Conservation (phyloP, 768 basidiomycete genomes). For the Dioszegia hungarica region DNA sequence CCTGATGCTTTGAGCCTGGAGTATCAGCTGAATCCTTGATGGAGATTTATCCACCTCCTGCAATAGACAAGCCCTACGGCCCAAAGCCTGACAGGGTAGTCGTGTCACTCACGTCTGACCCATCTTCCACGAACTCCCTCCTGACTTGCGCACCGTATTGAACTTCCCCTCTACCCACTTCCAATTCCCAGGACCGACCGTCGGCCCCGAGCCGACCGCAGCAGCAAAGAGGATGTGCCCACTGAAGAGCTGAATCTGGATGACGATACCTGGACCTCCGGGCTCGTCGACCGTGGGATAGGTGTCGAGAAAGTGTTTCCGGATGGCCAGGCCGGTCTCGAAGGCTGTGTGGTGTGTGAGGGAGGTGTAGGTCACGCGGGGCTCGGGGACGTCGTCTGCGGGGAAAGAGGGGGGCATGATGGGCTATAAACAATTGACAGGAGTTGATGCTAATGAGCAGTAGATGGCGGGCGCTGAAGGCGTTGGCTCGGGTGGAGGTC, state of each 20-base stretch:
- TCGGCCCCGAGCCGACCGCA: conserved; percentile 18
- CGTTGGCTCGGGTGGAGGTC: too few species aligned
- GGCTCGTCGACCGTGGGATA: not conserved
- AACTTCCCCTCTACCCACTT: conserved; percentile 30
- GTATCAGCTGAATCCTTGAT: too few species aligned
- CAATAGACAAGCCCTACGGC: too few species aligned
- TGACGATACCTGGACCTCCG: conserved; percentile 9
- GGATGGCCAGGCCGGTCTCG: conserved; percentile 12
- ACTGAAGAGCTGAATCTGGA: conserved; percentile 12
- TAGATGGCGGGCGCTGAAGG: too few species aligned
- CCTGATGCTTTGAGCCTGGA: too few species aligned
- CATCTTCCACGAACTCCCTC: conserved; percentile 23
- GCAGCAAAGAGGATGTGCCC: conserved; percentile 13
- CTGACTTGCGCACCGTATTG: conserved; percentile 21
- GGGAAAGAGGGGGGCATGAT: conserved; percentile 1
- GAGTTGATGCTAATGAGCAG: not conserved
- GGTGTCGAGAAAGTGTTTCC: conserved; percentile 7
- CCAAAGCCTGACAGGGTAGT: too few species aligned
- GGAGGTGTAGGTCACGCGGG: not conserved
- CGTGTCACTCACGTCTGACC: conserved; percentile 34
- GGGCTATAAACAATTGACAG: not conserved
- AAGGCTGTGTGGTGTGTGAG: conserved; percentile 15
- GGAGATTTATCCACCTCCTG: too few species aligned
- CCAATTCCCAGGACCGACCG: conserved; percentile 21
- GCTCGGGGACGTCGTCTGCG: not conserved